These are phyloP conservation scores for Blastomyces silverae DNA, from an alignment of 2,329 filamentous ascomycete species.

Conservation along the genomic window DNA sequence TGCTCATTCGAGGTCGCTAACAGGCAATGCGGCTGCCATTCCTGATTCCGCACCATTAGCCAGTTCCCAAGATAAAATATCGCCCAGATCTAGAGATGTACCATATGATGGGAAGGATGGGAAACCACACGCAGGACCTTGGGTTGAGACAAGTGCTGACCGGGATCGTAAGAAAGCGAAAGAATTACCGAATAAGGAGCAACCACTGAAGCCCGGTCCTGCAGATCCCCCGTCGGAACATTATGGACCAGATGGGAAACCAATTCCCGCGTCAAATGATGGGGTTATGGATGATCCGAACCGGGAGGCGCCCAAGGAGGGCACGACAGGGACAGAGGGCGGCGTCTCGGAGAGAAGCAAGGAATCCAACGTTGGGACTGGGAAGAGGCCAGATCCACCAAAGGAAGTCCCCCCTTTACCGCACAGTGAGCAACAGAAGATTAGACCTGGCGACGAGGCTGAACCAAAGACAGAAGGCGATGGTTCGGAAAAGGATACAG, in stretches of 20 bases:
- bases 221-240: conserved; percentile 29
- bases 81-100: conserved; percentile 46
- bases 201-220: conserved; percentile 23
- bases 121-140: conserved; percentile 83
- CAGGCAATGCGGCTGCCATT: not conserved
- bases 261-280: conserved; percentile 54
- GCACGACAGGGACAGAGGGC: conserved; percentile 80
- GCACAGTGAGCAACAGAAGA: conserved; percentile 69
- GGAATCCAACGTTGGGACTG: conserved; percentile 60
- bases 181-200: conserved; percentile 26
- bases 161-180: conserved; percentile 42
- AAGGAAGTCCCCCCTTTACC: conserved; percentile 79
- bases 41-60: not conserved
- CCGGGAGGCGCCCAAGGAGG: conserved; percentile 67
- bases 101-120: conserved; percentile 91
- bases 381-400: conserved; percentile 74
- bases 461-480: conserved; percentile 33
- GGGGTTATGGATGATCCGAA: conserved; percentile 91
- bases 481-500: conserved; percentile 38
- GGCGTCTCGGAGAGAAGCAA: conserved; percentile 85
- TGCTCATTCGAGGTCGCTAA: not conserved
- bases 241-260: conserved; percentile 38
- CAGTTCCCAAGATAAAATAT: not conserved
- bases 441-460: conserved; percentile 34
- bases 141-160: conserved; percentile 46